These are phyloP conservation scores for Takashimella koratensis DNA, from an alignment of 1,284 basidiomycete genomes.

Conservation along the genomic window DNA sequence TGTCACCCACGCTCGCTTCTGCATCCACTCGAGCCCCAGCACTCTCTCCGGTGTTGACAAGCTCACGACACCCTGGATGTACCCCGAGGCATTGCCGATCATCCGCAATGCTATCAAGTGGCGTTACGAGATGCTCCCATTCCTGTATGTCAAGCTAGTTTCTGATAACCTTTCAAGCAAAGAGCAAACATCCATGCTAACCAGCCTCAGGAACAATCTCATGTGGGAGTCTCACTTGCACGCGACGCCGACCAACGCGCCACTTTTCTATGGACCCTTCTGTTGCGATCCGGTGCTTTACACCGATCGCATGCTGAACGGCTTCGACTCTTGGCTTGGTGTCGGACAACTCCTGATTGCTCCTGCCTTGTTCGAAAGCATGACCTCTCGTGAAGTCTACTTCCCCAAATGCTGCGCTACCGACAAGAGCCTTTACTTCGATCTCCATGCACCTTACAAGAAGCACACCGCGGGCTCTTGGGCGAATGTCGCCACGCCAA, in stretches of 20 bases:
- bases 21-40: slow-evolving; percentile 40
- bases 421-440: slow-evolving; percentile 8
- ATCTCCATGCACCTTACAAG: background rate
- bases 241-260: slow-evolving; percentile 34
- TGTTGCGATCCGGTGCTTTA: slow-evolving; percentile 29
- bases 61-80: slow-evolving; percentile 50
- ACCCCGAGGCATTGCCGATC: slow-evolving; percentile 34
- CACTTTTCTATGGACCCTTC: slow-evolving; percentile 35
- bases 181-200: too few species aligned
- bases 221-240: slow-evolving; percentile 33
- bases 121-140: slow-evolving; percentile 36
- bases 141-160: slow-evolving; percentile 11
- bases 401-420: slow-evolving; percentile 18
- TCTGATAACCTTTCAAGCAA: too few species aligned
- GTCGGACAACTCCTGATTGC: slow-evolving; percentile 33
- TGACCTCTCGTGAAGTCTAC: slow-evolving; percentile 28
- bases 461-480: slow-evolving; percentile 6
- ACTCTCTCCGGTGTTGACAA: slow-evolving; percentile 38
- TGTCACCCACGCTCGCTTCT: slow-evolving; percentile 17
- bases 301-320: slow-evolving; percentile 28
- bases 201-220: slow-evolving; percentile 9
- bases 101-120: slow-evolving; percentile 35
- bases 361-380: slow-evolving; percentile 26
- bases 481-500: slow-evolving; percentile 26
- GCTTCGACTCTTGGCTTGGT: slow-evolving; percentile 42